Evolutionary conservation across 106 monocot genomes (phyloP), one percentile per base, ranked within the genome.

Genomic region (Agapanthus africanus): DNA sequence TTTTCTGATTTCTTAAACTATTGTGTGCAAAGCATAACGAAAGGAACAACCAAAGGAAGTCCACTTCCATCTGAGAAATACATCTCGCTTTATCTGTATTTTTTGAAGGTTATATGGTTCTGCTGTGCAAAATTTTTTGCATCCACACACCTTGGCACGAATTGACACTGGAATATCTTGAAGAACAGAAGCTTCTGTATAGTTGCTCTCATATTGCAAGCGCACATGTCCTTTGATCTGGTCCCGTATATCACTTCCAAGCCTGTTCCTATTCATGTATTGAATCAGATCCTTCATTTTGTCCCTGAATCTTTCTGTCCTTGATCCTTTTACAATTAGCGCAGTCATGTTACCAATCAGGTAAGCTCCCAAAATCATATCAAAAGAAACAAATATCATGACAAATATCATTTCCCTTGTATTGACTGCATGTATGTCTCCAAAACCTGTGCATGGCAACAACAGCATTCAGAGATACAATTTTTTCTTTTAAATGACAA

Each of bases 351-450:
- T 95, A 56, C 95, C 95, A 39, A 95, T 80, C 46, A 95, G 79
- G 65, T 95, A 95, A 69, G 95, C 95, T 50, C 95, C 87, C 21
- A 95, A 77, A 84, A 95, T 83, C 95, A 95, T 95, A 49, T 91
- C 95, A 49, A 91, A 95, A 49, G 94, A 95, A 62, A 91, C 85
- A 84, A 73, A 95, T 6, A 95, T 81, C 91, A 95, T 91, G 64
- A 91, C 57, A 70, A 95, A 95, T 61, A 91, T 69, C 95, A 95
- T 95, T 74, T 95, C 95, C 65, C 95, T 83, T 21, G 71, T 34
- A 70, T 95, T 95, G 27, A 91, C 91, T 11, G 95, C 95, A 81
- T 88, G 88, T 79, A 95, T 88, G 63, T 95, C 95, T 73, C 95
- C 95, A n/a, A n/a, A n/a, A n/a, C n/a, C n/a, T n/a, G n/a, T n/a